Evolutionary conservation across 345 rosid species (phyloP).

Genomic region (Iberis pinnata): DNA sequence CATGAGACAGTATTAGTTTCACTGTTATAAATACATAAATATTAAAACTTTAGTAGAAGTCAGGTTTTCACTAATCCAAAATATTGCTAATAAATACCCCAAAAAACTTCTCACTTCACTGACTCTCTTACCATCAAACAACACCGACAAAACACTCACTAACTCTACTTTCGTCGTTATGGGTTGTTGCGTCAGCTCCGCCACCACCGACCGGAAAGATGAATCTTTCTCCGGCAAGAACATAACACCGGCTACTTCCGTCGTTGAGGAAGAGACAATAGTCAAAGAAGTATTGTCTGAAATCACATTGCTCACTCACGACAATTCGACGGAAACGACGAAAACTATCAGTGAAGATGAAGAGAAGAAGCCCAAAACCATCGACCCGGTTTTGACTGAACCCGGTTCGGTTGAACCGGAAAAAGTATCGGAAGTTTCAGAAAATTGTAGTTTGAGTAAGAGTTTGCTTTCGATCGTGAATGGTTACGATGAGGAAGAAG

Average conservation of each 20-base stretch:
- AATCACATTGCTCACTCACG: slow-evolving; percentile 19
- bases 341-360: slow-evolving; percentile 11
- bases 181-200: slow-evolving; percentile 33
- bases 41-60: slow-evolving; percentile 2
- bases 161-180: slow-evolving; percentile 7
- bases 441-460: slow-evolving; percentile 27
- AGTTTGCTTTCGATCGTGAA: slow-evolving; percentile 26
- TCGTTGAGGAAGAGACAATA: slow-evolving; percentile 25
- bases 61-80: neutral
- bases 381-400: neutral
- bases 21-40: neutral
- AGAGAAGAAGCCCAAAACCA: slow-evolving; percentile 20
- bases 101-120: slow-evolving; percentile 1
- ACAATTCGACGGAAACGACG: slow-evolving; percentile 1
- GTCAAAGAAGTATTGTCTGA: slow-evolving; percentile 34
- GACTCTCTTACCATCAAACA: slow-evolving; percentile 3
- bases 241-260: neutral
- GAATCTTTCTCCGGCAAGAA: slow-evolving; percentile 11
- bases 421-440: slow-evolving; percentile 16
- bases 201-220: slow-evolving; percentile 18
- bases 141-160: neutral
- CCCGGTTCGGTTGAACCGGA: slow-evolving; percentile 15
- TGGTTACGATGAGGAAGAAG: slow-evolving; percentile 32
- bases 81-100: slow-evolving; percentile 27
- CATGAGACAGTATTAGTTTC: neutral